A percentile compares a stretch with the other conserved stretches of the same genome.
phyloP scores from a whole-genome alignment of 495 filamentous ascomycete genomes.

The Penicillium lagena region DNA sequence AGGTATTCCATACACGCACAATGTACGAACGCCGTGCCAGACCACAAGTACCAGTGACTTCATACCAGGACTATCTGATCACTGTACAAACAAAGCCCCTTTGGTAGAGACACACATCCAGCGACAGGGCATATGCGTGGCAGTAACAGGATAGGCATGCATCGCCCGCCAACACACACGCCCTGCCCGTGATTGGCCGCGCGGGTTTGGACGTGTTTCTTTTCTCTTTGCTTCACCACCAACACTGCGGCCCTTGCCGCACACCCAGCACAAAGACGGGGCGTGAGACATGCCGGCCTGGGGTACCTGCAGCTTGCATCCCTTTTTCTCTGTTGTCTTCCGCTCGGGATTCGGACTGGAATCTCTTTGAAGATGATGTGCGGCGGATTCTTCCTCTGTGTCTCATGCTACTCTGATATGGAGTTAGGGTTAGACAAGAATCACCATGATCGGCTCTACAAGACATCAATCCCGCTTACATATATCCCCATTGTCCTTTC shows the following conservation, averaged over 20 bases:
- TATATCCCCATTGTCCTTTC: not conserved
- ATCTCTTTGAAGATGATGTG: too few species aligned
- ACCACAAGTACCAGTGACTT: not conserved
- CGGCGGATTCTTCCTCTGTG: too few species aligned
- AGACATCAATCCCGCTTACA: too few species aligned
- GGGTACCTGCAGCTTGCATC: not conserved
- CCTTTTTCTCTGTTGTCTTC: not conserved
- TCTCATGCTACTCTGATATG: not conserved
- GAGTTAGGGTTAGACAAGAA: not conserved
- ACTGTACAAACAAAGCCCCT: not conserved
- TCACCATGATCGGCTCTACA: too few species aligned
- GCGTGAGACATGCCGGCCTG: too few species aligned
- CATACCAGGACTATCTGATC: not conserved
- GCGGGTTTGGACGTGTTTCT: not conserved
- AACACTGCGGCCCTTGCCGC: not conserved
- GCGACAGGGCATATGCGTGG: not conserved
- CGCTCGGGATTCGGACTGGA: too few species aligned
- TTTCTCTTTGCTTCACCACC: not conserved
- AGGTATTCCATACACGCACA: slow-evolving; percentile 13
- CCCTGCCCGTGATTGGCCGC: slow-evolving; percentile 3
- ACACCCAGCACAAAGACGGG: not conserved
- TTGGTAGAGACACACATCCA: too few species aligned
- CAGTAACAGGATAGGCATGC: slow-evolving; percentile 1
- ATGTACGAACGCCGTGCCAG: not conserved
- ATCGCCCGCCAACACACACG: slow-evolving; percentile 1